Evolutionary conservation across 2,329 filamentous ascomycete genomes (phyloP), one percentile per base, ranked within the genome.

Genomic region (Colletotrichum echinochloae): DNA sequence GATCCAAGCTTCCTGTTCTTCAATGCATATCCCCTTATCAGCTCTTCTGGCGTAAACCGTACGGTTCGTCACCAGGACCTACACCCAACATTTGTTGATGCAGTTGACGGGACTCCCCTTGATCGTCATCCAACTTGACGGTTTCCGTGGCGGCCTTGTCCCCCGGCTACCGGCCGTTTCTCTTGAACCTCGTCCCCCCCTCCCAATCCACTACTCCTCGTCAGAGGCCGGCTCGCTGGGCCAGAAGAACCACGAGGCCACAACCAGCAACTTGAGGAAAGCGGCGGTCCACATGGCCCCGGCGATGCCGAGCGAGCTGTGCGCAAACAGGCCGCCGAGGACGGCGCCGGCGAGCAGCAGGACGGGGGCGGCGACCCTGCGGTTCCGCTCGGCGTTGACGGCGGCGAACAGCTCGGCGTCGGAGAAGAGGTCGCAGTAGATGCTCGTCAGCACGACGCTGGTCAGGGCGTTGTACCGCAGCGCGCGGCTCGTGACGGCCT

Each of bases 361-460:
- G 2, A 85, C 60, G 2, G 87, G 86, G 1, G 87, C 87, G 0
- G 79, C 84, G 2, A 84, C 77, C 54, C 87, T 79, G 26, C 85
- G 81, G 73, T 89, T 88, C 39, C 87, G 78, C 76, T 88, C 86
- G 7, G 78, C 78, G 69, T 88, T 88, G 49, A 77, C 72, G 11
- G 76, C 57, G 1, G 79, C 78, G 44, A 88, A 85, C 4, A 89
- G 75, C 30, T 84, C 79, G 39, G 82, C 80, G 66, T 94, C 92
- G 1, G 90, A 92, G 74, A 94, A 94, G 26, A 95, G 77, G 78
- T 95, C 93, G 77, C 92, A 94, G 82, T 95, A 95, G 72, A 93
- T 90, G 77, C 91, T 94, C 1, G 93, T 95, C 70, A 96, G 80
- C 3, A 95, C 93, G 20, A 94, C 92, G 72, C 91, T 94, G 0